phyloP scores from a whole-genome alignment of 108 stramenopile species.

The Pelagomonas calceolata region DNA sequence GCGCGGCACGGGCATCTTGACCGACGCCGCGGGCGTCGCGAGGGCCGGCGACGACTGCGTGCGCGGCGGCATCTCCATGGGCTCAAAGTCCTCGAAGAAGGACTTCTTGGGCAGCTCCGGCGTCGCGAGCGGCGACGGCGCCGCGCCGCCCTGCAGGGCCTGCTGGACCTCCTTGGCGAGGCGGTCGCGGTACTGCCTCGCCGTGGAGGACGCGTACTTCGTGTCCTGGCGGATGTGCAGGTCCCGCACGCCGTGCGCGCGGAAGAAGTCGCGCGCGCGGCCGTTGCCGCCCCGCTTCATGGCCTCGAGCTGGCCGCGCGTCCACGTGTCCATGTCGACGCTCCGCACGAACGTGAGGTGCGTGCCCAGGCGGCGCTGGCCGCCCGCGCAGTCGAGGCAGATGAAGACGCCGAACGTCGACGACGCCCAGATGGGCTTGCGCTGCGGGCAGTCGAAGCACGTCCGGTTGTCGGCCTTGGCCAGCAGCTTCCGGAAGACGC shows the following conservation, averaged over 20 bases:
- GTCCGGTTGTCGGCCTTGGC: constrained; percentile 60
- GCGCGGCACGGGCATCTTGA: too few relatives aligned
- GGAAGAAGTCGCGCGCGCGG: constrained; percentile 40
- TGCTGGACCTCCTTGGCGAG: constrained; percentile 15
- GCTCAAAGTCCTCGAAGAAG: too few relatives aligned
- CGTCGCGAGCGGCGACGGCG: too few relatives aligned
- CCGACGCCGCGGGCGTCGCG: not conserved
- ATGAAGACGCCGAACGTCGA: constrained; percentile 80
- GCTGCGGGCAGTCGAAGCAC: constrained; percentile 73
- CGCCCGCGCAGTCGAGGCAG: constrained; percentile 95
- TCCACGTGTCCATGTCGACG: constrained; percentile 18
- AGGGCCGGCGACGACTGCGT: not conserved
- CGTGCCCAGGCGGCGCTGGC: constrained; percentile 90
- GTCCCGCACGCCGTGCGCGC: constrained; percentile 37
- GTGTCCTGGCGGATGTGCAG: constrained; percentile 17
- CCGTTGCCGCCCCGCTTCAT: constrained; percentile 46
- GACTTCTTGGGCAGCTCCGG: too few relatives aligned
- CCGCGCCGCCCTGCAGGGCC: not conserved
- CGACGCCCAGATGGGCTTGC: constrained; percentile 92
- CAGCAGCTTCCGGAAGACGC: constrained; percentile 2
- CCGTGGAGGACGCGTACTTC: constrained; percentile 35
- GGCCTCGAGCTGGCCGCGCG: constrained; percentile 27
- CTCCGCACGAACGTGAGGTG: constrained; percentile 94
- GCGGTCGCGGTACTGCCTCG: constrained; percentile 24
- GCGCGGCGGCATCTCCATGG: not conserved